Conservation (phyloP, 257 asterid genomes). For the Solanum neorickii region DNA sequence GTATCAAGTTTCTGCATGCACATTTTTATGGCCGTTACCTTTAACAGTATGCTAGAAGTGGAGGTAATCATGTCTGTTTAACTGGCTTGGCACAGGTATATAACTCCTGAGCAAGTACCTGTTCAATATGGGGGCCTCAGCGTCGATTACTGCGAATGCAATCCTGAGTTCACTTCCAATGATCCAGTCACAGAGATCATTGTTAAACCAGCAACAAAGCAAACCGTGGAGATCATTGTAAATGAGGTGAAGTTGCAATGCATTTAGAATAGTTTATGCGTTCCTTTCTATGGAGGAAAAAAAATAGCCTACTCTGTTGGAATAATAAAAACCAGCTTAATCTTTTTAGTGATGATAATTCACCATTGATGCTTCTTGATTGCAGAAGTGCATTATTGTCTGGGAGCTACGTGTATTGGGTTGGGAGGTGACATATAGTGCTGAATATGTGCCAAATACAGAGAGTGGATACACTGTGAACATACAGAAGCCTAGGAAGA, state of each 20-base stretch:
- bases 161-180: slow-evolving; percentile 70
- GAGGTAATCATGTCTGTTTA: background rate
- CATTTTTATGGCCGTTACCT: background rate
- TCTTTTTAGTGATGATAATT: background rate
- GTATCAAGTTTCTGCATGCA: background rate
- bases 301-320: background rate
- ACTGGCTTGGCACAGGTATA: slow-evolving; percentile 33
- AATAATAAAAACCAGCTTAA: background rate
- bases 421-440: slow-evolving; percentile 87
- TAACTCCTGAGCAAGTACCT: slow-evolving; percentile 75
- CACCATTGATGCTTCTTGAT: background rate
- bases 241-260: slow-evolving; percentile 46
- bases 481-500: slow-evolving; percentile 61
- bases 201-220: slow-evolving; percentile 73
- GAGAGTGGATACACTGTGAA: slow-evolving; percentile 50
- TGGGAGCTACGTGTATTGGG: slow-evolving; percentile 97
- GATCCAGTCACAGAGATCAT: slow-evolving; percentile 72
- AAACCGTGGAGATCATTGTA: slow-evolving; percentile 81
- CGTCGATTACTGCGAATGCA: slow-evolving; percentile 79
- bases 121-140: slow-evolving; percentile 84
- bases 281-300: background rate
- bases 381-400: slow-evolving; percentile 61
- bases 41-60: background rate
- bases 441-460: slow-evolving; percentile 59
- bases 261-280: background rate